Evolutionary conservation across 805 yeast genomes (phyloP), one percentile per base, ranked within the genome.

Genomic region (Pichia occidentalis): DNA sequence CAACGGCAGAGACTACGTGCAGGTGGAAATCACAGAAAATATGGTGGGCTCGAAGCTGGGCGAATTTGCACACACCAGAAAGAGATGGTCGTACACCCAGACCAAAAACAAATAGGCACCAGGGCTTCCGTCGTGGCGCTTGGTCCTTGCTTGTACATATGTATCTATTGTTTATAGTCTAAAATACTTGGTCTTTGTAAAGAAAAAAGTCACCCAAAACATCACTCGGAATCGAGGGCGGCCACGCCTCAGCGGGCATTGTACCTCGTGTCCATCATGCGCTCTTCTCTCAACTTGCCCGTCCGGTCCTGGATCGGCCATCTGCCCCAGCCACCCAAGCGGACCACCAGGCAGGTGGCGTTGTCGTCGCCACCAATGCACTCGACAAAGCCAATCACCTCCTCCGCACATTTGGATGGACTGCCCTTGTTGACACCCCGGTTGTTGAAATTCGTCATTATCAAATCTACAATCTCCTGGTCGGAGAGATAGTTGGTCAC

Each of bases 31-130:
- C 21, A 75, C 82, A 7, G 97, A 92, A 57, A 92, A 92, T 51
- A 92, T 92, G 98, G 96, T 92, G 43, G 98, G 98, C 14, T 75
- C 80, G 49, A 92, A 90, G 58, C 66, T 92, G 39, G 98, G 98
- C 2, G 97, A 90, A 60, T 92, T 85, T 67, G 95, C 95, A 2
- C 85, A 88, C 38, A 92, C 98, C 1, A 75, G 97, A 63, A 85
- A 85, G 73, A 77, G 81, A 57, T 85, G 85, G 63, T 77, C 74
- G 46, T 87, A 84, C 65, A 83, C 87, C 36, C 83, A 73, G 60
- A 76, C 87, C 24, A 81, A 81, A 70, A 81, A 80, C 54, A 73
- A 67, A 52, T 61, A 49, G 42, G 13, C 19, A n/a, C n/a, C n/a
- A n/a, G n/a, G n/a, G n/a, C n/a, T n/a, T n/a, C n/a, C n/a, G n/a